Conservation (phyloP, 768 basidiomycete species). For the Strobilomyces dryophilus region DNA sequence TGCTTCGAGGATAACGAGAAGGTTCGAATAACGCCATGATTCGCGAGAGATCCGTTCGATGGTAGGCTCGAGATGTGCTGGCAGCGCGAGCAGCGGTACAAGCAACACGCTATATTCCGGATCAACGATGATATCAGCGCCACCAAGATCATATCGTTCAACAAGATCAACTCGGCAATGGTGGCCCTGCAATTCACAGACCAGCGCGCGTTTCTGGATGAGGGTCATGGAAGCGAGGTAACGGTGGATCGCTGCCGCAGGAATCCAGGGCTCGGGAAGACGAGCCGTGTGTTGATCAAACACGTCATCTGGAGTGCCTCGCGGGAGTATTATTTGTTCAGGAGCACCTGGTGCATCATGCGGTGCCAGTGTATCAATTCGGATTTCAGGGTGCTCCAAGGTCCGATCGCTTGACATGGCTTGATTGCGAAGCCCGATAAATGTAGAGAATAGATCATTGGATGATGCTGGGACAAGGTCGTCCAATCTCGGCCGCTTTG, state of each 20-base stretch:
- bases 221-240: constrained; percentile 69
- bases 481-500: constrained; percentile 27
- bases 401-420: not conserved
- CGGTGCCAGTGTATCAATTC: constrained; percentile 8
- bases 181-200: constrained; percentile 44
- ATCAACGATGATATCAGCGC: constrained; percentile 66
- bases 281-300: constrained; percentile 42
- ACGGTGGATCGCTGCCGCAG: constrained; percentile 42
- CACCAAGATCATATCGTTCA: constrained; percentile 58
- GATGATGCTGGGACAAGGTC: constrained; percentile 21
- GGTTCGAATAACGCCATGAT: constrained; percentile 57
- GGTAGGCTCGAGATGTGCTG: constrained; percentile 45
- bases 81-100: constrained; percentile 41
- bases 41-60: constrained; percentile 41
- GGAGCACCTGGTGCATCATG: constrained; percentile 3
- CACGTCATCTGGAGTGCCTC: constrained; percentile 37
- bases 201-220: constrained; percentile 63
- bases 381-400: constrained; percentile 10
- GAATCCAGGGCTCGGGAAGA: constrained; percentile 32
- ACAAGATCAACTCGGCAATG: constrained; percentile 51
- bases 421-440: constrained; percentile 26
- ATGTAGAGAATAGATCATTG: constrained; percentile 23
- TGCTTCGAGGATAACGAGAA: constrained; percentile 65
- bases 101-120: constrained; percentile 56
- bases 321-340: constrained; percentile 18